Evolutionary conservation across 345 rosid genomes (phyloP), one percentile per base, ranked within the genome.

Genomic region (Pistacia vera): DNA sequence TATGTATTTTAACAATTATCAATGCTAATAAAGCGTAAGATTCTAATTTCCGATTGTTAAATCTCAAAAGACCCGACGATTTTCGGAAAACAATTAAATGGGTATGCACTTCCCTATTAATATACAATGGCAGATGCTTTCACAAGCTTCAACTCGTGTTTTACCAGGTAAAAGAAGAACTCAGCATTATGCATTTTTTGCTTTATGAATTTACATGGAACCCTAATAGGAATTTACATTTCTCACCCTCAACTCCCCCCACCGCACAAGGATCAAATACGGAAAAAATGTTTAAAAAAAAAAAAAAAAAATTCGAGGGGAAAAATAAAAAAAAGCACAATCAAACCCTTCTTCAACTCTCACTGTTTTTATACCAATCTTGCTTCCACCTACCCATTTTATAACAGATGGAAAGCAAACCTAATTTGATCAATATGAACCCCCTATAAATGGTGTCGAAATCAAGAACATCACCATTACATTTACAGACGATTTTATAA

Each of bases 191-290:
- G 73, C 70, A 84, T 77, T 71, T 77, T 30, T 30, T 30, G 75
- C 77, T 76, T 13, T 79, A 72, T 72, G 80, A 77, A 79, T 82
- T 82, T 82, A 82, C 81, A 79, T 64, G 72, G 73, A 52, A 83
- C 73, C 85, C 89, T 83, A 85, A 81, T 77, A 76, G 48, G 86
- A 83, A 90, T 90, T 81, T 90, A 90, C 93, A 90, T 77, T 90
- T 85, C 83, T 75, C 84, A 78, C 71, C 84, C 76, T 78, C 85
- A 84, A 70, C 68, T 81, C 81, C 81, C 81, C 84, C 82, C 82
- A 71, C 80, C 77, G 76, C 81, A 73, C 80, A 79, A 76, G 56
- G 66, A 54, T 77, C 76, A 80, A 77, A 75, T 67, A 48, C 36
- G 80, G 65, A 57, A 69, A 73, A 49, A 67, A 59, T 2, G 44